Conservation (phyloP, 2,329 filamentous ascomycete species). For the Sclerotinia spermophila region DNA sequence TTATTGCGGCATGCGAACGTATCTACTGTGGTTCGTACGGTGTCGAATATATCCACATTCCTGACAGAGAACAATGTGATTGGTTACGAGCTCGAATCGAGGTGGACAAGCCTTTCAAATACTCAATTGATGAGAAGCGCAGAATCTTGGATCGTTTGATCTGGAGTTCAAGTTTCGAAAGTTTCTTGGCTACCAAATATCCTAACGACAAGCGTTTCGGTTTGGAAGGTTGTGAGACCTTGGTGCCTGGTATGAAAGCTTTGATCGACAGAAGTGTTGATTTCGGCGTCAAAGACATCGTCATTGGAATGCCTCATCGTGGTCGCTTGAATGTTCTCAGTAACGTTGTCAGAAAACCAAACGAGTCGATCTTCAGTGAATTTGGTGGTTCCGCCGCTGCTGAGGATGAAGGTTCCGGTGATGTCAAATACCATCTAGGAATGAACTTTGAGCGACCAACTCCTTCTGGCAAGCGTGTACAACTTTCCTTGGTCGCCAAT, state of each 20-base stretch:
- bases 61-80: constrained; percentile 94
- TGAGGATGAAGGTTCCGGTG: constrained; percentile 92
- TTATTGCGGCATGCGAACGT: constrained; percentile 86
- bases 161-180: constrained; percentile 97
- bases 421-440: constrained; percentile 98
- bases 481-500: constrained; percentile 96
- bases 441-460: constrained; percentile 99
- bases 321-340: constrained; percentile 95
- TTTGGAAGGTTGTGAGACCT: constrained; percentile 92
- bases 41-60: constrained; percentile 98
- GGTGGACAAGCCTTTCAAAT: constrained; percentile 92
- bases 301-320: constrained; percentile 99
- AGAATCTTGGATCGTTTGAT: constrained; percentile 95
- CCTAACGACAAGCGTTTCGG: constrained; percentile 99
- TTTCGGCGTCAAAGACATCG: constrained; percentile 97
- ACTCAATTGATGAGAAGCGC: constrained; percentile 97
- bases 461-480: constrained; percentile 97
- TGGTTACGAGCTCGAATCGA: constrained; percentile 96
- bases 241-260: constrained; percentile 99
- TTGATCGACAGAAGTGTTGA: constrained; percentile 97
- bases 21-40: constrained; percentile 98
- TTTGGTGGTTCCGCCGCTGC: constrained; percentile 86
- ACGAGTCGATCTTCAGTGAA: constrained; percentile 99
- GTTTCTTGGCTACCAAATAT: constrained; percentile 94
- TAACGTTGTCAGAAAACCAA: constrained; percentile 98